Evolutionary conservation across 805 yeast genomes (phyloP).

Genomic region (Schwanniomyces yamadae): DNA sequence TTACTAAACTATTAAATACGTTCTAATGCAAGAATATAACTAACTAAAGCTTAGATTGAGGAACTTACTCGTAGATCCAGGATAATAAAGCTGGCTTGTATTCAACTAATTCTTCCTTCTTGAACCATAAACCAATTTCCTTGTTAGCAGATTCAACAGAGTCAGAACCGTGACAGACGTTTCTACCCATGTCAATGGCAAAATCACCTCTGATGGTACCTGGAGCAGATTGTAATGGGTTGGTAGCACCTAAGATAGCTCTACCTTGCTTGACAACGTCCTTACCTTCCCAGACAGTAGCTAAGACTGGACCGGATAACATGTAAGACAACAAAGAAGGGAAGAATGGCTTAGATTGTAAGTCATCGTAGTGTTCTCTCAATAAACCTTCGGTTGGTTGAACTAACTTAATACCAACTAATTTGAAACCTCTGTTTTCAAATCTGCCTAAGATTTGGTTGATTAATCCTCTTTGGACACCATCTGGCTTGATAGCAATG

Average conservation of each 20-base stretch:
- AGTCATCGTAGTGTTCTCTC: constrained; percentile 93
- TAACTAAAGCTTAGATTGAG: neutral
- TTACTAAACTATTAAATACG: neutral
- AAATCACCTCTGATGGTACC: constrained; percentile 99
- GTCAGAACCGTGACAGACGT: constrained; percentile 99
- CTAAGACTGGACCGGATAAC: constrained; percentile 97
- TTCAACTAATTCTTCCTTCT: constrained; percentile 90
- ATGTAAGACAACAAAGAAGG: constrained; percentile 94
- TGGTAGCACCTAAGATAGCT: constrained; percentile 96
- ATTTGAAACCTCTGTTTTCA: constrained; percentile 96
- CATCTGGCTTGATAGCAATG: constrained; percentile 97
- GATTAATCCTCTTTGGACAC: constrained; percentile 98
- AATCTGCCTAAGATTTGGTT: constrained; percentile 88
- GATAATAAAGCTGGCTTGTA: constrained; percentile 82
- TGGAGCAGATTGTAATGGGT: constrained; percentile 95
- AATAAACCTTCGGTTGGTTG: constrained; percentile 83
- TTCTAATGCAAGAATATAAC: neutral
- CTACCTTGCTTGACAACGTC: constrained; percentile 99
- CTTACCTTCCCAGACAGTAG: constrained; percentile 99
- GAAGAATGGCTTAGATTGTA: constrained; percentile 95
- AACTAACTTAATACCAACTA: constrained; percentile 91
- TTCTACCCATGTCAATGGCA: constrained; percentile 98
- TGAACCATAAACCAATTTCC: constrained; percentile 98
- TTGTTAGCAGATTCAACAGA: constrained; percentile 96
- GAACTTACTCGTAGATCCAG: constrained; percentile 89